A percentile compares a stretch with the other conserved stretches of the same genome.
Evolutionary conservation across 768 basidiomycete genomes (phyloP).

Genomic region (Leccinum uliginosum): DNA sequence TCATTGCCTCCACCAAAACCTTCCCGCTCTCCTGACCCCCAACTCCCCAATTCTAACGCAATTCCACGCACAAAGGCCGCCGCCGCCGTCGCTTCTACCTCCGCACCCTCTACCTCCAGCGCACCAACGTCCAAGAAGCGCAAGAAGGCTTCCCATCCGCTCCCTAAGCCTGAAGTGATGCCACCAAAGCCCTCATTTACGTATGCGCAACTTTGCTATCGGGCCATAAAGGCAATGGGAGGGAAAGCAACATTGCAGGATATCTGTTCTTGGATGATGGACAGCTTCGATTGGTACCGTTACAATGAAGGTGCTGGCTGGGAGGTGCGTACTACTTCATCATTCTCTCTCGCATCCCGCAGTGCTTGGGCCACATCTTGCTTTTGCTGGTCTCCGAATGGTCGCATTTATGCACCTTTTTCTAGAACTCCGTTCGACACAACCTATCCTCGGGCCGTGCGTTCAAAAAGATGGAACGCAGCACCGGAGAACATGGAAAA

Average conservation of each 20-base stretch:
- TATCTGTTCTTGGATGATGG: slow-evolving; percentile 89
- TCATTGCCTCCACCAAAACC: slow-evolving; percentile 42
- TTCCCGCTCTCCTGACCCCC: slow-evolving; percentile 43
- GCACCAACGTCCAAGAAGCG: slow-evolving; percentile 55
- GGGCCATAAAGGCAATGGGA: slow-evolving; percentile 75
- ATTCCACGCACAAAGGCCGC: slow-evolving; percentile 43
- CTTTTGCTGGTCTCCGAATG: slow-evolving; percentile 8
- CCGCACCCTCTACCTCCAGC: slow-evolving; percentile 6
- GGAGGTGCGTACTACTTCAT: slow-evolving; percentile 60
- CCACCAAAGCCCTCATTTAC: slow-evolving; percentile 88
- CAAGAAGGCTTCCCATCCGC: slow-evolving; percentile 50
- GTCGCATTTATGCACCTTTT: slow-evolving; percentile 5
- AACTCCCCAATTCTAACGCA: slow-evolving; percentile 61
- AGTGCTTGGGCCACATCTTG: background rate
- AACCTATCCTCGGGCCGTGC: slow-evolving; percentile 91
- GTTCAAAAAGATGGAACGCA: slow-evolving; percentile 87
- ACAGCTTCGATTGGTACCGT: slow-evolving; percentile 86
- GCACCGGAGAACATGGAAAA: slow-evolving; percentile 81
- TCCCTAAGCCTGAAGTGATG: slow-evolving; percentile 67
- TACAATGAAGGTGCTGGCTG: slow-evolving; percentile 80
- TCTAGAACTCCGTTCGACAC: slow-evolving; percentile 90
- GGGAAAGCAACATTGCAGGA: slow-evolving; percentile 90
- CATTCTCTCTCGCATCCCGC: background rate
- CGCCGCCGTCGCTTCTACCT: slow-evolving; percentile 18
- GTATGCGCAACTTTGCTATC: slow-evolving; percentile 88